Evolutionary conservation across 495 filamentous ascomycete genomes (phyloP).

Genomic region (Xylaria longipes): DNA sequence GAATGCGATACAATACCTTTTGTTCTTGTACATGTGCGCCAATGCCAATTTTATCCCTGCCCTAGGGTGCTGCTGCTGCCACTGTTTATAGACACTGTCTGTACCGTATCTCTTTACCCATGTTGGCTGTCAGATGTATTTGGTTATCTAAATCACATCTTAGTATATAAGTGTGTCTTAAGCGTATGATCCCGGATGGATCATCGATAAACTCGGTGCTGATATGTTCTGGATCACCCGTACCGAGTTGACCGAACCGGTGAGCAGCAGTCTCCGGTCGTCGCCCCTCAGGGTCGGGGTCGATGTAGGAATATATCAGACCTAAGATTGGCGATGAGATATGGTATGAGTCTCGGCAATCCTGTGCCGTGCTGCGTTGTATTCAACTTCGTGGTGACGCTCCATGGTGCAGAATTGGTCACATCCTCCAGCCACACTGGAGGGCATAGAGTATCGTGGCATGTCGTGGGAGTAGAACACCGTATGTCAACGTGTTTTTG

Average conservation of each 20-base stretch:
- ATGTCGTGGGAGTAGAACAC: neutral
- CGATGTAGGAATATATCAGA: neutral
- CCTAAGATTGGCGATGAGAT: slow-evolving; percentile 2
- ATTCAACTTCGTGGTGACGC: neutral
- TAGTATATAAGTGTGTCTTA: neutral
- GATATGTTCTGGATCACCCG: neutral
- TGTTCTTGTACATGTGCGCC: neutral
- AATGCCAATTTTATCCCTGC: neutral
- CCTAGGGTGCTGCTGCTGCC: neutral
- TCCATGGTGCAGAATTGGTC: slow-evolving; percentile 5
- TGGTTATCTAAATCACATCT: neutral
- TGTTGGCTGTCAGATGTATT: neutral
- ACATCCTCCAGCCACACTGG: neutral
- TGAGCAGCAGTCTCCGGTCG: neutral
- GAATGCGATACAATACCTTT: neutral
- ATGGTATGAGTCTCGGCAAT: slow-evolving; percentile 13
- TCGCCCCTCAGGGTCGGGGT: neutral
- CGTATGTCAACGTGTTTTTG: neutral
- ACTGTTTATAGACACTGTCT: neutral
- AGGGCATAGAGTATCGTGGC: slow-evolving; percentile 9
- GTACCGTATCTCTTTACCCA: neutral
- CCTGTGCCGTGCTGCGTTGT: slow-evolving; percentile 21
- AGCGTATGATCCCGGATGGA: slow-evolving; percentile 7
- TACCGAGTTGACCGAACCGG: slow-evolving; percentile 16
- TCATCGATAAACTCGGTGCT: neutral